phyloP scores from a whole-genome alignment of 495 filamentous ascomycete species.

The Peziza echinospora region DNA sequence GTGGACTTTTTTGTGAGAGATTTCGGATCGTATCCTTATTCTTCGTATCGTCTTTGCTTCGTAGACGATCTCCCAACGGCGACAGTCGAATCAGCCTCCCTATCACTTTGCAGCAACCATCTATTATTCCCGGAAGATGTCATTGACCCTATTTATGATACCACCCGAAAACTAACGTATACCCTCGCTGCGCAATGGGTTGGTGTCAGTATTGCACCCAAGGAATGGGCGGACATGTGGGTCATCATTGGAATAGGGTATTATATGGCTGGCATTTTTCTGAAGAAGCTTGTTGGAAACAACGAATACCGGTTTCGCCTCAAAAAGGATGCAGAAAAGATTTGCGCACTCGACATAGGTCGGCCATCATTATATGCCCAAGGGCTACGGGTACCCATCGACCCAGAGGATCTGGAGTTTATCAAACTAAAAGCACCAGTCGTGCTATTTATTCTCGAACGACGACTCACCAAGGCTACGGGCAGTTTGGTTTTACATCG shows the following conservation, averaged over 20 bases:
- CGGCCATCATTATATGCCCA: slow-evolving; percentile 66
- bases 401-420: slow-evolving; percentile 65
- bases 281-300: slow-evolving; percentile 72
- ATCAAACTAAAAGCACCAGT: slow-evolving; percentile 78
- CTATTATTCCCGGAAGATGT: slow-evolving; percentile 65
- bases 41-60: slow-evolving; percentile 65
- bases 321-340: slow-evolving; percentile 59
- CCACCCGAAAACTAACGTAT: slow-evolving; percentile 56
- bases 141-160: slow-evolving; percentile 58
- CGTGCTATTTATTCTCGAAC: slow-evolving; percentile 83
- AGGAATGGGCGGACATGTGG: slow-evolving; percentile 65
- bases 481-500: slow-evolving; percentile 64
- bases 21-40: slow-evolving; percentile 20
- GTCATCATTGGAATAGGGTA: slow-evolving; percentile 75
- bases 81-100: slow-evolving; percentile 49
- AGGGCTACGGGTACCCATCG: slow-evolving; percentile 55
- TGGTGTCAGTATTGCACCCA: slow-evolving; percentile 68
- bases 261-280: slow-evolving; percentile 81
- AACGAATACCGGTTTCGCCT: slow-evolving; percentile 87
- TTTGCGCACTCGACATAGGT: slow-evolving; percentile 59
- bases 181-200: slow-evolving; percentile 84
- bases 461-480: slow-evolving; percentile 65
- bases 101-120: slow-evolving; percentile 71
- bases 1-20: slow-evolving; percentile 4
- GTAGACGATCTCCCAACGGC: slow-evolving; percentile 67